Conservation (phyloP, 768 basidiomycete species). For the Leccinum sublutescens region DNA sequence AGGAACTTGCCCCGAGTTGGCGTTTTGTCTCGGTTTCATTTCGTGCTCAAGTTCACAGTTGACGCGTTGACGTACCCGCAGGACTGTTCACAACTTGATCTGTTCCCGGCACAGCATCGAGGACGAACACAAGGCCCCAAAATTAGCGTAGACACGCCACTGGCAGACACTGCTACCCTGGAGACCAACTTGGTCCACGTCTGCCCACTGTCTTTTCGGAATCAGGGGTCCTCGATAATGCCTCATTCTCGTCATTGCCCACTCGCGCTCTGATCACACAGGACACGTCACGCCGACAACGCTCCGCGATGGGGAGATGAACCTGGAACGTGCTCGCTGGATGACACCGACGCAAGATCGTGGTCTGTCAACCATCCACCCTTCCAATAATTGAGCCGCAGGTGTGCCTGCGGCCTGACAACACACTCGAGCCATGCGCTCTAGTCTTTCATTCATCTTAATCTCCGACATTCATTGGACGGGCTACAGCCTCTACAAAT, state of each 20-base stretch:
- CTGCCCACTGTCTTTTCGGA: not conserved
- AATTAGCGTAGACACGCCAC: not conserved
- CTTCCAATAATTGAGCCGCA: not conserved
- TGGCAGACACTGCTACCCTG: no score
- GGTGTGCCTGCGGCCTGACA: not conserved
- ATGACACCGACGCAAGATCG: not conserved
- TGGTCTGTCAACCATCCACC: not conserved
- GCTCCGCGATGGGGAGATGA: not conserved
- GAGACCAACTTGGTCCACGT: no score
- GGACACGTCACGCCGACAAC: not conserved
- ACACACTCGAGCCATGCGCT: not conserved
- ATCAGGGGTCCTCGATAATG: not conserved
- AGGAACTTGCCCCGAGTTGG: no score
- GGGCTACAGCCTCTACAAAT: not conserved
- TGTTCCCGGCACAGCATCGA: not conserved
- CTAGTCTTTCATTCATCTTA: not conserved
- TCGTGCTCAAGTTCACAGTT: not conserved
- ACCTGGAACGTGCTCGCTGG: not conserved
- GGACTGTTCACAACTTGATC: not conserved
- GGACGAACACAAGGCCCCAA: not conserved
- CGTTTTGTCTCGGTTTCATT: not conserved
- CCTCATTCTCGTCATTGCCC: not conserved
- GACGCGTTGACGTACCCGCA: not conserved
- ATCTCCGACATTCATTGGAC: not conserved
- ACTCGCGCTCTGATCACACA: not conserved